phyloP scores from a whole-genome alignment of 805 yeast species.

The Barnettozyma vustinii region DNA sequence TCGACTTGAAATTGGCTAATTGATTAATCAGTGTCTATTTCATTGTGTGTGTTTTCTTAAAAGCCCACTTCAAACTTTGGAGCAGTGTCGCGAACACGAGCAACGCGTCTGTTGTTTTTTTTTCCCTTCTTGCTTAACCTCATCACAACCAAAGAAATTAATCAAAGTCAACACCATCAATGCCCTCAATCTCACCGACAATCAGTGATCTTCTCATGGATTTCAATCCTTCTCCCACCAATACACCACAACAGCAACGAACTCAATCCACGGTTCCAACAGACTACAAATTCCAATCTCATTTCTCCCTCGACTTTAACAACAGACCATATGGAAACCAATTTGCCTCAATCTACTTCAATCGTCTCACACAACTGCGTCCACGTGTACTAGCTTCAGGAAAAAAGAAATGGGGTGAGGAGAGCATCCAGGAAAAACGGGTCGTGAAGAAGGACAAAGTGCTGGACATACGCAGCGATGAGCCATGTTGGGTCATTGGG shows the following conservation, averaged over 20 bases:
- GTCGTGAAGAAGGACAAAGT: conserved; percentile 42
- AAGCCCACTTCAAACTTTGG: too few species aligned
- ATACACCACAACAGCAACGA: neutral
- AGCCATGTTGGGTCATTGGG: conserved; percentile 79
- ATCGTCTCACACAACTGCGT: conserved; percentile 44
- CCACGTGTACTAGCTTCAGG: conserved; percentile 43
- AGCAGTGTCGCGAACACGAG: too few species aligned
- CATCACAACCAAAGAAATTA: too few species aligned
- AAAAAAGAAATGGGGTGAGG: conserved; percentile 51
- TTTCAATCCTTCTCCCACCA: neutral
- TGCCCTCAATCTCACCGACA: conserved; percentile 1
- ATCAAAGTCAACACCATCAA: neutral
- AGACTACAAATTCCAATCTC: conserved; percentile 12
- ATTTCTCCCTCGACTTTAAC: conserved; percentile 19
- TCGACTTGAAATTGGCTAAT: too few species aligned
- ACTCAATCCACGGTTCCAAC: conserved; percentile 3
- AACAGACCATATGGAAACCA: conserved; percentile 47
- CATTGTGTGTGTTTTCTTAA: too few species aligned
- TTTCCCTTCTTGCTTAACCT: neutral
- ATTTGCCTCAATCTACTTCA: conserved; percentile 50
- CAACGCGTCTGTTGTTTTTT: neutral
- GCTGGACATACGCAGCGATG: conserved; percentile 56
- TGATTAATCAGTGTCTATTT: too few species aligned
- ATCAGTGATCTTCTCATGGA: neutral
- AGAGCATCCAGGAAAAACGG: conserved; percentile 31